phyloP scores from a whole-genome alignment of 768 basidiomycete species.

The Xerocomus potaroensis region DNA sequence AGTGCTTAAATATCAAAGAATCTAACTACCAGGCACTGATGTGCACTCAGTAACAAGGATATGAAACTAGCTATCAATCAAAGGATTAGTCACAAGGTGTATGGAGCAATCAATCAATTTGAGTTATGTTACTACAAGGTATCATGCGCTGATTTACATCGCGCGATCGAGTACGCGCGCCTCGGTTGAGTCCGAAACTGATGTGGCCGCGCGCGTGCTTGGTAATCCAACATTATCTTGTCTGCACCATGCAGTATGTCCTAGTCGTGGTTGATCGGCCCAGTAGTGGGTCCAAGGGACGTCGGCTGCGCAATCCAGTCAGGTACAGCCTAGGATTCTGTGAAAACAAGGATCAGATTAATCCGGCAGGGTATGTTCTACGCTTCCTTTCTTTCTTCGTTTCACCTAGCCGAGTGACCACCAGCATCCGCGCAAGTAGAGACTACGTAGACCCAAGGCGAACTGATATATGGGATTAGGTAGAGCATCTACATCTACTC shows the following conservation, averaged over 20 bases:
- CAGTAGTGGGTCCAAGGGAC: conserved; percentile 90
- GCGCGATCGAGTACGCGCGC: too few relatives aligned
- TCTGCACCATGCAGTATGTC: conserved; percentile 76
- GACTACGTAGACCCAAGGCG: conserved; percentile 83
- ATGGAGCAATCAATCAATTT: too few relatives aligned
- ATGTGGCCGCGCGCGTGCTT: too few relatives aligned
- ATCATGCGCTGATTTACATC: too few relatives aligned
- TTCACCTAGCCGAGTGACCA: background rate
- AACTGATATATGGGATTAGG: conserved; percentile 98
- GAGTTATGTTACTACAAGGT: too few relatives aligned
- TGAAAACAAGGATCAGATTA: conserved; percentile 88
- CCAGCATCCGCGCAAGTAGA: conserved; percentile 77
- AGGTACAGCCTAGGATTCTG: conserved; percentile 83
- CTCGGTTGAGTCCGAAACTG: too few relatives aligned
- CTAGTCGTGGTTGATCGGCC: conserved; percentile 89
- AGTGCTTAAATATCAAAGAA: too few relatives aligned
- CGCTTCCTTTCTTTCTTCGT: conserved; percentile 1
- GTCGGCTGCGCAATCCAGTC: conserved; percentile 81
- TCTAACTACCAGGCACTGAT: too few relatives aligned
- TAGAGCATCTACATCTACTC: conserved; percentile 38
- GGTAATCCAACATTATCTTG: too few relatives aligned
- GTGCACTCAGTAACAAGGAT: too few relatives aligned
- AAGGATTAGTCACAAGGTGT: too few relatives aligned
- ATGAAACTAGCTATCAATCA: too few relatives aligned
- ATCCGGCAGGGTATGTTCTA: conserved; percentile 65